phyloP scores from a whole-genome alignment of 2,329 filamentous ascomycete genomes.

The Coniochaeta ligniaria region DNA sequence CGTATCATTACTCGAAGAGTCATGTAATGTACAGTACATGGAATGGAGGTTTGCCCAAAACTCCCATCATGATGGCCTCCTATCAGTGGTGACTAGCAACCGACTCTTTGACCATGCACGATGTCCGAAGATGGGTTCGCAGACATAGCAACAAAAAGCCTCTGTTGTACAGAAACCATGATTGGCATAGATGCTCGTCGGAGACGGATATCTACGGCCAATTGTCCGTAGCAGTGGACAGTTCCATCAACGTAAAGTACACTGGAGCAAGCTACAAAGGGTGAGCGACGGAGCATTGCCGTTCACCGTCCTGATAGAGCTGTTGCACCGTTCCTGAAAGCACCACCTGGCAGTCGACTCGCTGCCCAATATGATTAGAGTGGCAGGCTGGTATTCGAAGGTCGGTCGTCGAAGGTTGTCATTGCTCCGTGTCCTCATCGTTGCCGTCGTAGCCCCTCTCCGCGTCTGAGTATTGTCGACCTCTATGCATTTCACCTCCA shows the following conservation, averaged over 20 bases:
- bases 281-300: not conserved
- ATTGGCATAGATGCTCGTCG: not conserved
- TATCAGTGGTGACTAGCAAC: not conserved
- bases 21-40: not conserved
- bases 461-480: not conserved
- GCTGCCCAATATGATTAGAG: not conserved
- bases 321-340: not conserved
- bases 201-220: not conserved
- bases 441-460: not conserved
- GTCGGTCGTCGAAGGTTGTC: not conserved
- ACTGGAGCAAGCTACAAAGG: not conserved
- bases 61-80: not conserved
- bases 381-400: not conserved
- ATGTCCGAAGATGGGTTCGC: not conserved
- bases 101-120: not conserved
- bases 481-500: not conserved
- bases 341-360: not conserved
- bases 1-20: not conserved
- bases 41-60: not conserved
- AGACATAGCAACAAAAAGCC: not conserved
- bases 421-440: not conserved
- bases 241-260: no score
- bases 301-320: not conserved
- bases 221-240: not conserved
- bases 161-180: not conserved